These are phyloP conservation scores for Aspergillus fumigatus DNA, from an alignment of 2,329 filamentous ascomycete species.

Conservation along the genomic window DNA sequence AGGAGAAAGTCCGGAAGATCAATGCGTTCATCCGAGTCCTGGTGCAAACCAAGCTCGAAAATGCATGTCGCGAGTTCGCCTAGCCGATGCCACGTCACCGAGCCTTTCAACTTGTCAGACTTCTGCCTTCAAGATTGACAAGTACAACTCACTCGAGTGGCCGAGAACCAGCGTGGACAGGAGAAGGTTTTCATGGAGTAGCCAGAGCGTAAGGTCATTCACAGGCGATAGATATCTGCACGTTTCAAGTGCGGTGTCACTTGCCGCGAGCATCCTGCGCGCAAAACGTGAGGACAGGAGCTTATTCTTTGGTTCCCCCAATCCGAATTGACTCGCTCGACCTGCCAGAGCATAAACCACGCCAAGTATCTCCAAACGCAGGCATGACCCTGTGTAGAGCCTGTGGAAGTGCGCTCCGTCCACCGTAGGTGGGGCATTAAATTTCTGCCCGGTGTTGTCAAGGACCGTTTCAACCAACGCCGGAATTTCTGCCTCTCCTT, in stretches of 20 bases:
- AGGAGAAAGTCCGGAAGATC: slow-evolving; percentile 18
- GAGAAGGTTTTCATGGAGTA: slow-evolving; percentile 31
- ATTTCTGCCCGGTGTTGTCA: slow-evolving; percentile 22
- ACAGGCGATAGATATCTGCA: slow-evolving; percentile 35
- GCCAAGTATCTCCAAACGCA: slow-evolving; percentile 39
- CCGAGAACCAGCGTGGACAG: slow-evolving; percentile 35
- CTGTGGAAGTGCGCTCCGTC: slow-evolving; percentile 34
- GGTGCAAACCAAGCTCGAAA: slow-evolving; percentile 24
- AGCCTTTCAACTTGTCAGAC: slow-evolving; percentile 13
- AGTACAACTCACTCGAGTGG: slow-evolving; percentile 27
- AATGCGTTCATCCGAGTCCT: slow-evolving; percentile 13
- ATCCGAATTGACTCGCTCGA: slow-evolving; percentile 19
- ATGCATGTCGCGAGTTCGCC: slow-evolving; percentile 25
- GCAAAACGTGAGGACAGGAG: slow-evolving; percentile 15
- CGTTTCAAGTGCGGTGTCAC: slow-evolving; percentile 34
- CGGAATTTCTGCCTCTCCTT: slow-evolving; percentile 5
- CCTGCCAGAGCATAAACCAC: slow-evolving; percentile 36
- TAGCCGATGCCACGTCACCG: slow-evolving; percentile 21
- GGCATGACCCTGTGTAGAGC: slow-evolving; percentile 33
- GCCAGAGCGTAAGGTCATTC: slow-evolving; percentile 34
- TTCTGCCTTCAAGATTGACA: not conserved
- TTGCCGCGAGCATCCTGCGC: slow-evolving; percentile 26
- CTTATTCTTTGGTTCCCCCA: slow-evolving; percentile 10
- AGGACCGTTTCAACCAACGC: slow-evolving; percentile 16
- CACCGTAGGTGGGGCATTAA: slow-evolving; percentile 18